Base-by-base conservation (phyloP, 2,329 filamentous ascomycete genomes). In the Aureobasidium subglaciale region DNA sequence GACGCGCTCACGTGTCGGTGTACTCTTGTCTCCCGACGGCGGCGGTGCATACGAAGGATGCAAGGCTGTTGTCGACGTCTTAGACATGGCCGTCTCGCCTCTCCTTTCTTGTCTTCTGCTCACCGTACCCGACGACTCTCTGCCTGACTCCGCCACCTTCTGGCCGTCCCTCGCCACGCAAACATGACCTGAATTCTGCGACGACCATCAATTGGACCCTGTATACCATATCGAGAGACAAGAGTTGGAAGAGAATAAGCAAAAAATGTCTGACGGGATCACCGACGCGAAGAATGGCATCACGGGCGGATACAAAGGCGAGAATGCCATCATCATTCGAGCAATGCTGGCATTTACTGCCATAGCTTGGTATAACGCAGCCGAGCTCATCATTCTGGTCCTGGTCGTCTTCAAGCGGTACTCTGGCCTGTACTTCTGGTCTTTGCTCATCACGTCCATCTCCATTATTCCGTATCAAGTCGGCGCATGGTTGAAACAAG, bases 341-440 rank as follows among this genome's bases (percentile, higher is more conserved):
- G 63, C 63, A 5, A 63, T 67, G 57, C 63, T 67, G 38, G 60
- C 64, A 56, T 63, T 67, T 58, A 63, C 65, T 27, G 56, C 59
- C 37, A 64, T 59, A 20, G 63, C n/a, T 55, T 68, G 30, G 63
- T 75, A 73, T 59, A 73, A 73, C 54, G 66, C 70, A 13, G 59
- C 75, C 15, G 76, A 78, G 59, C 67, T 78, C 20, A 67, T 76
- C 27, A 64, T 75, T 30, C 67, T 77, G 46, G 70, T 75, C 30
- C 70, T 77, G 53, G 62, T 75, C 24, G 76, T 72, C 27, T 78
- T 79, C 64, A 74, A 75, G 25, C 68, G 67, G 20, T 76, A 73
- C 50, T 64, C 66, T 20, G 76, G 76, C 0, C 63, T 75, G 15
- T 79, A 79, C 60, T 79, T 78, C 60, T 78, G 75, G 75, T 73